These are phyloP conservation scores for Mrakia blollopis DNA, from an alignment of 768 basidiomycete species.

Conservation along the genomic window DNA sequence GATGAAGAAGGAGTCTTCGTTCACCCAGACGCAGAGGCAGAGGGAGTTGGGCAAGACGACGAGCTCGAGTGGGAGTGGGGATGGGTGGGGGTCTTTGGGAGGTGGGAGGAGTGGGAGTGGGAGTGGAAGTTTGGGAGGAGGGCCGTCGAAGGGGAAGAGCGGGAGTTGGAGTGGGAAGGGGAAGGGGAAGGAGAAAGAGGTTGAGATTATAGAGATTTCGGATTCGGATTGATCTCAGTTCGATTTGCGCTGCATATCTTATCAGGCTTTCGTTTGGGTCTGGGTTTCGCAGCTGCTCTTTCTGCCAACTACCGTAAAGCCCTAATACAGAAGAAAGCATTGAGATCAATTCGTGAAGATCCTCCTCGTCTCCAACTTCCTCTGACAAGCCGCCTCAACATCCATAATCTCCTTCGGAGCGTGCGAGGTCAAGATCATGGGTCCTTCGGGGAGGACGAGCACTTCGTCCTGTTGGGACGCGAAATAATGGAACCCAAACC, in stretches of 20 bases:
- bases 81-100: not conserved
- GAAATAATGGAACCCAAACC: not conserved
- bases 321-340: too few species aligned
- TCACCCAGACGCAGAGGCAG: not conserved
- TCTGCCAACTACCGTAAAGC: too few species aligned
- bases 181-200: not conserved
- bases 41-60: not conserved
- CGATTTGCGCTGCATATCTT: too few species aligned
- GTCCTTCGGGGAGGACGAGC: constrained; percentile 65
- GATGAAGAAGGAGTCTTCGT: not conserved
- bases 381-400: constrained; percentile 74
- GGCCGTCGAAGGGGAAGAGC: too few species aligned
- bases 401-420: constrained; percentile 84
- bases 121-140: not conserved
- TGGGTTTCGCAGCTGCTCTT: too few species aligned
- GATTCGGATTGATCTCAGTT: constrained; percentile 17
- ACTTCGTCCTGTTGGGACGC: constrained; percentile 50
- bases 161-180: not conserved
- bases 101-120: not conserved
- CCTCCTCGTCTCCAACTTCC: too few species aligned
- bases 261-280: too few species aligned
- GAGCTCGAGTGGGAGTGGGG: not conserved
- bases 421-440: constrained; percentile 59
- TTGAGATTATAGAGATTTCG: not conserved
- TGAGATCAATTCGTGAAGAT: too few species aligned